phyloP scores from a whole-genome alignment of 202 grass and related monocot genomes.

The Zoysia matrella region DNA sequence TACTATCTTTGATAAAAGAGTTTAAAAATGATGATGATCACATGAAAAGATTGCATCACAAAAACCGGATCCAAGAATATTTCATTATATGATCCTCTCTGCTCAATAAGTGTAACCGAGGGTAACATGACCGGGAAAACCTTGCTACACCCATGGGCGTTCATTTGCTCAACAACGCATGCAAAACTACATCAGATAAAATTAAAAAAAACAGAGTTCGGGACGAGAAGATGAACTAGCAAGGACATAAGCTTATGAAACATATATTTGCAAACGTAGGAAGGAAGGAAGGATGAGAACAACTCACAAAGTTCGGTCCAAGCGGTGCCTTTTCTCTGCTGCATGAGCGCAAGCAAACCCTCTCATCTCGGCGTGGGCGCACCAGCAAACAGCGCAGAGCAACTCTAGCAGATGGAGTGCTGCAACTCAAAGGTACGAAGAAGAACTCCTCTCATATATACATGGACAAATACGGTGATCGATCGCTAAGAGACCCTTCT shows the following conservation, averaged over 20 bases:
- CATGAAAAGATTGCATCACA: background rate
- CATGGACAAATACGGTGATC: background rate
- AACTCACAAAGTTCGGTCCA: constrained; percentile 58
- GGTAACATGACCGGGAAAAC: background rate
- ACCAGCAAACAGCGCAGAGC: background rate
- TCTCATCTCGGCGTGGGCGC: constrained; percentile 46
- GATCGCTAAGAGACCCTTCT: background rate
- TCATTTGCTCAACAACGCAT: background rate
- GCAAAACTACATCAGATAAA: background rate
- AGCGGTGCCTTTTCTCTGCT: constrained; percentile 55
- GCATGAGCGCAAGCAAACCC: constrained; percentile 44
- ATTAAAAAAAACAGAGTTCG: background rate
- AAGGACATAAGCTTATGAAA: background rate
- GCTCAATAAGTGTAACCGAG: background rate
- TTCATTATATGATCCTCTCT: no score
- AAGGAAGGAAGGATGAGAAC: background rate
- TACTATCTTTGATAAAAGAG: background rate
- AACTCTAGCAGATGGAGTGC: background rate
- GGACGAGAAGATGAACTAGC: background rate
- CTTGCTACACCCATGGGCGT: background rate
- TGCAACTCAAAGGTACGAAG: constrained; percentile 2
- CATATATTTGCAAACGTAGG: background rate
- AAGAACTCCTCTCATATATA: background rate
- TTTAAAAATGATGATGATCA: background rate
- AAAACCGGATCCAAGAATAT: background rate